phyloP scores from a whole-genome alignment of 352 stramenopile species.

The Peronospora farinosa region DNA sequence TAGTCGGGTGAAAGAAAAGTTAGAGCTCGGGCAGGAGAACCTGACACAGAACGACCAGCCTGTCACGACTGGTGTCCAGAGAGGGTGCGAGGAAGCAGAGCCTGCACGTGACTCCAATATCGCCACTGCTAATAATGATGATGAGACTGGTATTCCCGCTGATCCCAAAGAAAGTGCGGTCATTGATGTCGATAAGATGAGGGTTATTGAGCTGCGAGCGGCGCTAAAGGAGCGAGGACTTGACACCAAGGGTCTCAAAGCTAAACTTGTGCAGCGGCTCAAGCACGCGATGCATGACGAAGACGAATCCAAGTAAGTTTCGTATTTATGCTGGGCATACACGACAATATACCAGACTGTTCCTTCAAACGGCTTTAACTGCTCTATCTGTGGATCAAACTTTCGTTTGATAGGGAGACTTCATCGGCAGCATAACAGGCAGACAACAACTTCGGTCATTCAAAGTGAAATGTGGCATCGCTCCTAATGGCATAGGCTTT shows the following conservation, averaged over 20 bases:
- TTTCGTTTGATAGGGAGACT: no score
- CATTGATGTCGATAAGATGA: constrained; percentile 41
- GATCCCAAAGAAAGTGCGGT: constrained; percentile 11
- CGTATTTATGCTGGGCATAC: constrained; percentile 31
- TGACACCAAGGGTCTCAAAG: constrained; percentile 68
- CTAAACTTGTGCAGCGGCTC: constrained; percentile 51
- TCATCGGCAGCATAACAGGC: no score
- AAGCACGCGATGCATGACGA: constrained; percentile 39
- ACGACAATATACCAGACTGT: background rate
- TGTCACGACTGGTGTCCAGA: constrained; percentile 1
- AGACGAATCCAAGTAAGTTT: constrained; percentile 31
- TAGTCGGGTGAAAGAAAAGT: background rate
- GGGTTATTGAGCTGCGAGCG: constrained; percentile 53
- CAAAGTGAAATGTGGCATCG: no score
- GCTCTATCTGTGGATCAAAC: no score
- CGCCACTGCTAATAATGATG: background rate
- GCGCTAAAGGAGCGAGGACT: constrained; percentile 66
- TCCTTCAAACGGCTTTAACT: background rate
- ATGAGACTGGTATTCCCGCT: constrained; percentile 2
- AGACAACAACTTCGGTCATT: no score
- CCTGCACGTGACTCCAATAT: background rate
- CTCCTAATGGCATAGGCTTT: no score
- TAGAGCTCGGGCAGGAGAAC: constrained; percentile 14
- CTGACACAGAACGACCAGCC: constrained; percentile 6
- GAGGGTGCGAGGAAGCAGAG: constrained; percentile 7